Percentiles rank a stretch among this genome's conserved stretches.
Conservation (phyloP, 192 early-diverging fungal species). For the Coemansia furcata region DNA sequence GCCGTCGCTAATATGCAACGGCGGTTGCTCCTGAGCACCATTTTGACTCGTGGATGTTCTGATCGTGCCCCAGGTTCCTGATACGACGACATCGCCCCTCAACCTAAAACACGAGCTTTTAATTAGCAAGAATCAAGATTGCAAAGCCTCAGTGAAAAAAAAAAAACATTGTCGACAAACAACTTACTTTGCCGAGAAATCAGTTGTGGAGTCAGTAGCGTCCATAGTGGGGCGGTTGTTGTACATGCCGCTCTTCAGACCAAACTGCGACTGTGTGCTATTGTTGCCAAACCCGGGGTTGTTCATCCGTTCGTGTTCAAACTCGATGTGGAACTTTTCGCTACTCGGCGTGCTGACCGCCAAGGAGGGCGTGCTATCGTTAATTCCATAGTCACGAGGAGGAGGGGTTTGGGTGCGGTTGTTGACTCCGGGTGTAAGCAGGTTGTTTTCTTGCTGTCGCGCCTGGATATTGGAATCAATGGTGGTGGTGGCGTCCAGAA, state of each 20-base stretch:
- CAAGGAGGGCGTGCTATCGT: conserved; percentile 29
- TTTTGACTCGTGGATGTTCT: background rate
- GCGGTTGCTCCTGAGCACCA: background rate
- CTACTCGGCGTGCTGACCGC: conserved; percentile 23
- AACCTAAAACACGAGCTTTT: conserved; percentile 12
- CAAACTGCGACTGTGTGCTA: conserved; percentile 33
- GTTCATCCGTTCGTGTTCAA: conserved; percentile 18
- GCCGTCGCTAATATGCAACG: background rate
- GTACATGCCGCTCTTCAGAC: conserved; percentile 39
- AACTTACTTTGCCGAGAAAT: conserved; percentile 38
- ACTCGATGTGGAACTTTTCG: conserved; percentile 29
- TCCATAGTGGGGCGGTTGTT: background rate
- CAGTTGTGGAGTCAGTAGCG: conserved; percentile 8
- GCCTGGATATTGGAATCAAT: background rate
- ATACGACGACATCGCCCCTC: conserved; percentile 35
- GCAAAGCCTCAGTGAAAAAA: background rate
- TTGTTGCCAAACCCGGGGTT: conserved; percentile 1
- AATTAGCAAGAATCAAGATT: background rate
- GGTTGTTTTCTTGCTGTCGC: background rate
- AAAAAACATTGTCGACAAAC: background rate
- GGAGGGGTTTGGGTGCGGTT: conserved; percentile 4
- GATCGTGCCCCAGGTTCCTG: conserved; percentile 27
- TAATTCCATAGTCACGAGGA: conserved; percentile 6
- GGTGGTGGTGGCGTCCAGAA: conserved; percentile 13
- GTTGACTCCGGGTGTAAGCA: conserved; percentile 19